Evolutionary conservation across 2,329 filamentous ascomycete species (phyloP).

Genomic region (Colletotrichum siamense): DNA sequence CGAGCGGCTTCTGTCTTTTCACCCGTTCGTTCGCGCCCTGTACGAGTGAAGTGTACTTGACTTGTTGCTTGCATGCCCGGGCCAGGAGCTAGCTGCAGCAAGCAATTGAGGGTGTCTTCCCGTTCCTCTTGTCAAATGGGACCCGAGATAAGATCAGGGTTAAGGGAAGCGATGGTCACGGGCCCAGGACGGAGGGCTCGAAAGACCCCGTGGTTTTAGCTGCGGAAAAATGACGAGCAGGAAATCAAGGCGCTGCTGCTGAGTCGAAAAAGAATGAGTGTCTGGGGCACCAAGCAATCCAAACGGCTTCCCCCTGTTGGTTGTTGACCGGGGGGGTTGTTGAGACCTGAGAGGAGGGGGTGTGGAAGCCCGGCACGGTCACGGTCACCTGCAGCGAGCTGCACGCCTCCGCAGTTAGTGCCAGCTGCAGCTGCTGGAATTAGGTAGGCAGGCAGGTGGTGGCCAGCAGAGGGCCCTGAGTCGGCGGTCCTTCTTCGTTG

Average conservation of each 20-base stretch:
- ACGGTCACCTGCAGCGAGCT: constrained; percentile 16
- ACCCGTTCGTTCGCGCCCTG: not conserved
- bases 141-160: not conserved
- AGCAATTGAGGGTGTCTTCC: not conserved
- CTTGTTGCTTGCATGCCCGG: not conserved
- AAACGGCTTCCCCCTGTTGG: constrained; percentile 8
- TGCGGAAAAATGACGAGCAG: constrained; percentile 12
- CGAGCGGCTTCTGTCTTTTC: not conserved
- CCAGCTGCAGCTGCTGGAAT: not conserved
- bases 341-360: not conserved
- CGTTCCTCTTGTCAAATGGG: not conserved
- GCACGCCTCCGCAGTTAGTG: constrained; percentile 6
- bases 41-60: not conserved
- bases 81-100: not conserved
- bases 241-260: not conserved
- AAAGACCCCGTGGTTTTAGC: constrained; percentile 10
- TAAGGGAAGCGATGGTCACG: not conserved
- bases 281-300: constrained; percentile 15
- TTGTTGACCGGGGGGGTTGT: constrained; percentile 11
- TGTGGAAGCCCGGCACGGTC: constrained; percentile 12
- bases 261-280: constrained; percentile 5
- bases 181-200: not conserved
- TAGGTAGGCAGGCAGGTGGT: not conserved
- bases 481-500: not conserved
- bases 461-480: not conserved